Conservation (phyloP, 2,329 filamentous ascomycete genomes). For the Xylariaceae sp. region DNA sequence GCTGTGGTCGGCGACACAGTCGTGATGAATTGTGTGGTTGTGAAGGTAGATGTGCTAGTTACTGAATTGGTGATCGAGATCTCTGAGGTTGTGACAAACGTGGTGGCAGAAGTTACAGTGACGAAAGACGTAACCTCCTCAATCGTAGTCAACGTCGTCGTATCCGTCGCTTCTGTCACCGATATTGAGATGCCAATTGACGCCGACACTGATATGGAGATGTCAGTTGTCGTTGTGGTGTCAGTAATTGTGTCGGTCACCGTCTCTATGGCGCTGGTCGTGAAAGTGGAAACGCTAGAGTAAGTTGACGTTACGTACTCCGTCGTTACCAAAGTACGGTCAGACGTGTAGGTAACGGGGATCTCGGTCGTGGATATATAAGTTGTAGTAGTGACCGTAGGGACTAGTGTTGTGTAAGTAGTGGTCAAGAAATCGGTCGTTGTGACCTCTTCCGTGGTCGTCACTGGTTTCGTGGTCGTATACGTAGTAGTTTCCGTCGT, state of each 20-base stretch:
- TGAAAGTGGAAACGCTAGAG: constrained; percentile 23
- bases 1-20: constrained; percentile 29
- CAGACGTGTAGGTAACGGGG: constrained; percentile 28
- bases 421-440: constrained; percentile 22
- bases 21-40: constrained; percentile 32
- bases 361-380: constrained; percentile 27
- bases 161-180: constrained; percentile 23
- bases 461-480: constrained; percentile 6
- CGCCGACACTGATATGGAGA: constrained; percentile 15
- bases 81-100: constrained; percentile 32
- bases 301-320: constrained; percentile 28
- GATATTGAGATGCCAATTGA: constrained; percentile 19
- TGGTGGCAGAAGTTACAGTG: constrained; percentile 32
- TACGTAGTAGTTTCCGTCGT: constrained; percentile 7
- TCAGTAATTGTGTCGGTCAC: constrained; percentile 19
- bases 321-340: constrained; percentile 27
- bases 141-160: constrained; percentile 29
- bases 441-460: constrained; percentile 14
- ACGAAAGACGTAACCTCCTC: constrained; percentile 31
- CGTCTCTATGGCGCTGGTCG: constrained; percentile 23
- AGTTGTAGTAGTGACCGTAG: constrained; percentile 26
- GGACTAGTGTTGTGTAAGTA: constrained; percentile 28
- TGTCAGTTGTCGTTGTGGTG: constrained; percentile 19
- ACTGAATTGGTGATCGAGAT: constrained; percentile 36
- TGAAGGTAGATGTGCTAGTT: constrained; percentile 35